Conservation (phyloP, 768 basidiomycete genomes). For the Tylopilus balloui region DNA sequence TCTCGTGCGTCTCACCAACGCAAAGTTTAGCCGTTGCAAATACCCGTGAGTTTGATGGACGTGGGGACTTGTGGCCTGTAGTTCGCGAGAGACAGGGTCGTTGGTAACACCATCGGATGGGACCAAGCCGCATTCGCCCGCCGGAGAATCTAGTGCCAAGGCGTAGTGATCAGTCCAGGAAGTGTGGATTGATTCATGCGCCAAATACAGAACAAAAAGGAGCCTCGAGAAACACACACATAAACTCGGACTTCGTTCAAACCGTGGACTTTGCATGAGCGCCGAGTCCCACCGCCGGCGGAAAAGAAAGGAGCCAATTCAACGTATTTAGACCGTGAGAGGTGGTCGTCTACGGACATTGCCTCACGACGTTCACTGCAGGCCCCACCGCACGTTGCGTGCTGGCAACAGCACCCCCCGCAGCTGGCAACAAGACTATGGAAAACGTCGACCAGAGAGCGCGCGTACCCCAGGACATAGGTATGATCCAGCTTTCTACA, state of each 20-base stretch:
- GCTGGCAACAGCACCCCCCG: conserved; percentile 20
- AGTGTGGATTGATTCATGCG: neutral
- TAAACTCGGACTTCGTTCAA: too few relatives aligned
- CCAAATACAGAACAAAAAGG: neutral
- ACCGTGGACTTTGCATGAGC: too few relatives aligned
- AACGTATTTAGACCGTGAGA: conserved; percentile 27
- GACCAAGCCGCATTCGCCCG: neutral
- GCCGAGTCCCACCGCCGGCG: too few relatives aligned
- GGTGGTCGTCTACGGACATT: conserved; percentile 16
- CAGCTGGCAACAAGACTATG: conserved; percentile 22
- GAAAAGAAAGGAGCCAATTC: conserved; percentile 22
- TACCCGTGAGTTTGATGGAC: too few relatives aligned
- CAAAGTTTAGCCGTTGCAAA: too few relatives aligned
- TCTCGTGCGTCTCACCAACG: too few relatives aligned
- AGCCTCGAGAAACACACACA: neutral
- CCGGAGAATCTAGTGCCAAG: neutral
- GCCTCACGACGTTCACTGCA: conserved; percentile 19
- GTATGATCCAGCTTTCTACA: conserved; percentile 28
- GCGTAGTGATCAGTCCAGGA: neutral
- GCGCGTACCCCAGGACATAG: conserved; percentile 50
- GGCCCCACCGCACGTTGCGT: conserved; percentile 16
- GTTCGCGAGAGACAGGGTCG: too few relatives aligned
- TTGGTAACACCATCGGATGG: too few relatives aligned
- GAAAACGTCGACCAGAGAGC: conserved; percentile 28
- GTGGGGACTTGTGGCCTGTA: too few relatives aligned